Conservation (phyloP, 371 early-diverging fungal genomes). For the Fennellomyces sp. region DNA sequence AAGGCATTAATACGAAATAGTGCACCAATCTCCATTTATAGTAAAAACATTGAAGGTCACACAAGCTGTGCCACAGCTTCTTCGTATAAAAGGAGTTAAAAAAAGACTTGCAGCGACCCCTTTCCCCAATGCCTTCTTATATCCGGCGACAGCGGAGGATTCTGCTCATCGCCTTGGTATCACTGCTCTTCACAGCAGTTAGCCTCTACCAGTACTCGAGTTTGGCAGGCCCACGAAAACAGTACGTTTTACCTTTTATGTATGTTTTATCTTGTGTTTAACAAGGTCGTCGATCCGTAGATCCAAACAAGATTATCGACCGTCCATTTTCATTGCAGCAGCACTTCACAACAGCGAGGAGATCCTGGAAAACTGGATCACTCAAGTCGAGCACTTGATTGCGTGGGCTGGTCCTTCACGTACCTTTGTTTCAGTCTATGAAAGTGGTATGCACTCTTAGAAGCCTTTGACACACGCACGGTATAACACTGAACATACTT, state of each 20-base stretch:
- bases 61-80: no score
- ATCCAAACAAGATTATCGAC: conserved; percentile 9
- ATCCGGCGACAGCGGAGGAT: no score
- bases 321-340: conserved; percentile 31
- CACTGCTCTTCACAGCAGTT: background rate
- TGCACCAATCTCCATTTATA: no score
- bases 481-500: background rate
- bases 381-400: conserved; percentile 15
- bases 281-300: background rate
- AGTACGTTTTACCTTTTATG: no score
- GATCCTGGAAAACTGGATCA: conserved; percentile 24
- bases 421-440: conserved; percentile 28
- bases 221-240: no score
- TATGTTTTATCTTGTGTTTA: background rate
- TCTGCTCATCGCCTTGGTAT: no score
- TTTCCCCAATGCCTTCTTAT: no score
- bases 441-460: conserved; percentile 21
- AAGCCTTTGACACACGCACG: background rate
- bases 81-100: no score
- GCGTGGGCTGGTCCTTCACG: conserved; percentile 20
- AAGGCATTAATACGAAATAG: no score
- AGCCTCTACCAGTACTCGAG: background rate
- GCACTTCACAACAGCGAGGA: conserved; percentile 29
- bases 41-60: no score
- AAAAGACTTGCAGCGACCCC: no score